Base-by-base conservation (phyloP, 441 rosid genomes). In the Rhodomyrtus psidioides region DNA sequence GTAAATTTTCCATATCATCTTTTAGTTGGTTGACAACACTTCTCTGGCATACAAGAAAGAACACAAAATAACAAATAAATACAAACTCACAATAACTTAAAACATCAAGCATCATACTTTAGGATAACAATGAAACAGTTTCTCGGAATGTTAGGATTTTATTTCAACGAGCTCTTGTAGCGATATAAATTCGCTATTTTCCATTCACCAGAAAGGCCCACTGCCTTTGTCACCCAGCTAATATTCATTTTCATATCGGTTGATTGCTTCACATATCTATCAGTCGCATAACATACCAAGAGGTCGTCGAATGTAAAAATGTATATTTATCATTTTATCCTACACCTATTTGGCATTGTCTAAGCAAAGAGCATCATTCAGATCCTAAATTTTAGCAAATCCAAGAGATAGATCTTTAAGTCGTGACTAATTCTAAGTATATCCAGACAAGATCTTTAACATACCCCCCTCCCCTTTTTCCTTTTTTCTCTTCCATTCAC, bases 11-110 rank as follows among this genome's bases (percentile, higher is more conserved):
- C 95, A 95, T 94, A 86, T 97, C 98, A 85, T 91, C 95, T 88
- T 97, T 97, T 79, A 97, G 93, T 91, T 94, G 97, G 94, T 96
- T 95, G 90, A 96, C 96, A 91, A 90, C 89, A 89, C 94, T 90
- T 94, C 99, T 94, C 99, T 96, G 94, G 65, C 83, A 75, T 83
- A 88, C 85, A 88, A 62, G 88, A 60, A 83, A 34, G 1, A 62
- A 70, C 49, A 70, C 79, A 70, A 39, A 54, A 76, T 76, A 88
- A 79, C 19, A 89, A 86, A 34, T 24, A 58, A 39, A 51, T 39
- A 27, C 23, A 49, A 75, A 21, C n/a, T 70, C n/a, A 24, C 79
- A 46, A 39, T 21, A 24, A 39, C 42, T 34, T 70, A 70, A 55
- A 55, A 51, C 49, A 54, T 21, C 59, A 23, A 34, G 58, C 49